Evolutionary conservation across 163 green algal species (phyloP).

Genomic region (Scenedesmus sp.): DNA sequence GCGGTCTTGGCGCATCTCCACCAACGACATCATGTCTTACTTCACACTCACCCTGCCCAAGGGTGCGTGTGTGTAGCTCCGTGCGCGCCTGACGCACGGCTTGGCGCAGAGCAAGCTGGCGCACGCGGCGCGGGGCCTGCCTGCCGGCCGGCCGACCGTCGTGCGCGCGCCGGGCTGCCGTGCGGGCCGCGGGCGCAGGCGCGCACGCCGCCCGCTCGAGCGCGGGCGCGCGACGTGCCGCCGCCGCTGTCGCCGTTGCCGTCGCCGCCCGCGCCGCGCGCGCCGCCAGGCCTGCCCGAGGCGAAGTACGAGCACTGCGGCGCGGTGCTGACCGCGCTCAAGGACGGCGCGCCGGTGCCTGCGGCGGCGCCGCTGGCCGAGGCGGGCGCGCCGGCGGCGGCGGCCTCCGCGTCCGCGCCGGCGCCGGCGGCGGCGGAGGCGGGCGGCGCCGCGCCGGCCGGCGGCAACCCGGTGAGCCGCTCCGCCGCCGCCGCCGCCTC

Average conservation of each 20-base stretch:
- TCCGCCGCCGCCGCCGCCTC: neutral
- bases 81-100: too few species aligned
- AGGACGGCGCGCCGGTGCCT: constrained; percentile 27
- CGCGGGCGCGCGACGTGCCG: too few species aligned
- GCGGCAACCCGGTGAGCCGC: constrained; percentile 1
- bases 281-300: constrained; percentile 24
- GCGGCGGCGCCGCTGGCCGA: constrained; percentile 9
- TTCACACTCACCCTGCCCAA: constrained; percentile 36
- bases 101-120: too few species aligned
- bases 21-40: constrained; percentile 28
- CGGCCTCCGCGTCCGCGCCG: neutral
- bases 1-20: constrained; percentile 21
- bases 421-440: neutral
- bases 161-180: too few species aligned
- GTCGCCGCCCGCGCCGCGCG: too few species aligned
- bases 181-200: too few species aligned
- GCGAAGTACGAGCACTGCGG: constrained; percentile 36
- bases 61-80: too few species aligned
- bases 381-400: neutral
- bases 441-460: neutral
- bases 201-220: too few species aligned
- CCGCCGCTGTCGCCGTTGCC: too few species aligned
- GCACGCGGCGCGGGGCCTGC: too few species aligned
- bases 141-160: too few species aligned
- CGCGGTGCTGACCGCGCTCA: constrained; percentile 30